Base-by-base conservation (phyloP, 495 filamentous ascomycete genomes). In the Entonaema liquescens region DNA sequence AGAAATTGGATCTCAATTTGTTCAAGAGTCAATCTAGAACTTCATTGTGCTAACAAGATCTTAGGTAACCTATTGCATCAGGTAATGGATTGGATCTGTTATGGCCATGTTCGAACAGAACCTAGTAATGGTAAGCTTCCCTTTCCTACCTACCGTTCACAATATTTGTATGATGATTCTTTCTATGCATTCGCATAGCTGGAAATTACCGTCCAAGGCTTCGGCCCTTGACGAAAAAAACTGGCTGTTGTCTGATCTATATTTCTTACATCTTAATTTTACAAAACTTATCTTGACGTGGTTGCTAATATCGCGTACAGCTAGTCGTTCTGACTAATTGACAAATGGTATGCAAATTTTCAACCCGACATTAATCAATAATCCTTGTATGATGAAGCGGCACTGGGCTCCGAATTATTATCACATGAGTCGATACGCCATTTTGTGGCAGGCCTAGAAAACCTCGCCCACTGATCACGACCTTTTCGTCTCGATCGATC, bases 371-470 rank as follows among this genome's bases (percentile, higher is more conserved):
- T 59, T 70, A 65, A n/a, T n/a, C n/a, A 77, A 76, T 50, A 49
- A 54, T 40, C 25, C 59, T 73, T 65, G 75, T 75, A 91, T 93
- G 95, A 99, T 98, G 94, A 97, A 93, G 86, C 86, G 94, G 95
- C 95, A 99, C 95, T 99, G 95, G 95, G 96, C 95, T 97, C 94
- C 93, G 95, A 98, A 84, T 77, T 80, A 74, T 71, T 73, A 74
- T 79, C 67, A 81, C 78, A 84, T 93, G 92, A 94, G 83, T 80
- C 89, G 93, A 97, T 83, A 95, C 84, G 93, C 93, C 93, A 87
- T 85, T 88, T 93, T 92, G 93, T 79, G 94, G 93, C 93, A 97
- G 94, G 95, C 95, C 93, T 98, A 97, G 95, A 97, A 99, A 99
- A 97, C 95, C 94, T 97, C 88, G 94, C 93, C 94, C 92, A 94